Conservation (phyloP, 768 basidiomycete genomes). For the Pholiota microspora region DNA sequence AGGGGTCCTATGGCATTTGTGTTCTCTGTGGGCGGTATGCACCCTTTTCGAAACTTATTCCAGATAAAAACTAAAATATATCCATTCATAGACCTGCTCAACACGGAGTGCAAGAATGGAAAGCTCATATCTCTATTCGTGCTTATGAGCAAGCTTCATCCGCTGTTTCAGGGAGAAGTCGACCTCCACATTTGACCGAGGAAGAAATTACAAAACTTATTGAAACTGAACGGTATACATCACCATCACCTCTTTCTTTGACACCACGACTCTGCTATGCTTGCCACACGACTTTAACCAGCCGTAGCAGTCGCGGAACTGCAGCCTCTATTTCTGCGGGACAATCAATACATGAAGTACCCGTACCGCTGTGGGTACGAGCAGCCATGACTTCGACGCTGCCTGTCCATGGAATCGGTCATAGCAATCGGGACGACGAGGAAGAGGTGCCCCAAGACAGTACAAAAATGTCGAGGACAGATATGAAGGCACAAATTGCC, state of each 20-base stretch:
- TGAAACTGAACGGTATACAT: slow-evolving; percentile 8
- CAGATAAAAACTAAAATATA: not conserved
- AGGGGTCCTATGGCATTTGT: slow-evolving; percentile 47
- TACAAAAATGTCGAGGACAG: slow-evolving; percentile 27
- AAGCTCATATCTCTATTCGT: slow-evolving; percentile 68
- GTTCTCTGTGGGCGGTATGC: slow-evolving; percentile 66
- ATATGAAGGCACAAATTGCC: slow-evolving; percentile 36
- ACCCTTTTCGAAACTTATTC: not conserved
- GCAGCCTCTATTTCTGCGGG: slow-evolving; percentile 11
- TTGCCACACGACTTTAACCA: slow-evolving; percentile 60
- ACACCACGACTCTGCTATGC: slow-evolving; percentile 55
- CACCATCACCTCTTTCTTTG: slow-evolving; percentile 27
- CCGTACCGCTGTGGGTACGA: slow-evolving; percentile 39
- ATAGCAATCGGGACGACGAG: slow-evolving; percentile 15
- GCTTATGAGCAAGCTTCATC: slow-evolving; percentile 36
- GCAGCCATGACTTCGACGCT: slow-evolving; percentile 9
- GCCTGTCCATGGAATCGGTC: not conserved
- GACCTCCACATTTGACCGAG: slow-evolving; percentile 27
- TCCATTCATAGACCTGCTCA: slow-evolving; percentile 54
- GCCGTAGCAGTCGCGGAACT: slow-evolving; percentile 47
- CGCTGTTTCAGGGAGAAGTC: slow-evolving; percentile 19
- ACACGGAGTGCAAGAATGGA: slow-evolving; percentile 68
- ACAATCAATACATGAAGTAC: slow-evolving; percentile 14
- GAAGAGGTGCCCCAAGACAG: slow-evolving; percentile 7
- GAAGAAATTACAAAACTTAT: slow-evolving; percentile 15